Base-by-base conservation (phyloP, 768 basidiomycete species). In the Nevesoporus exiguus region DNA sequence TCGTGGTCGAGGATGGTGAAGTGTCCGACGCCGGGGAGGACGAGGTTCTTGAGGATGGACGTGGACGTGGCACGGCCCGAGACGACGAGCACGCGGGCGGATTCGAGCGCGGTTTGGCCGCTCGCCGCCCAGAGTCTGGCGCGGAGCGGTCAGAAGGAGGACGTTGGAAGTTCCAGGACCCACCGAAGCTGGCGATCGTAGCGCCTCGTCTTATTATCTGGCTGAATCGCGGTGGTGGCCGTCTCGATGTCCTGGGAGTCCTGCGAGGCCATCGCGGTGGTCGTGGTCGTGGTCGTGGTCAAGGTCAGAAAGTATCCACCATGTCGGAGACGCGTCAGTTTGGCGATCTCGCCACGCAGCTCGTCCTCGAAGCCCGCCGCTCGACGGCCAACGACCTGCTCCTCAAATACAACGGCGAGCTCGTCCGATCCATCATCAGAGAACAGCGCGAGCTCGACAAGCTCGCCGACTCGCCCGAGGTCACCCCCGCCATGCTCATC, bases 121-220 rank as follows among this genome's bases (percentile, higher is more conserved):
- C 88, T 83, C 2, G 91, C 83, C 11, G 95, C 96, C 96, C 96
- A 99, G 22, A 99, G 77, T 22, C 93, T 91, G 63, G 5, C 29
- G 19, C 34, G 15, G 11, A 39, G 10, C 37, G 40, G 54, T 10
- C 21, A 51, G 51, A 19, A 24, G 21, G 22, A 9, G 7, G 24
- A 7, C 29, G 4, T 6, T 25, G 27, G 9, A 19, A 0, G 11
- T 7, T 7, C 0, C 47, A 19, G 45, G 21, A 63, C 80, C 39
- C 55, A 93, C 93, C 95, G 80, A 33, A 98, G 81, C 72, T 99
- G 96, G 51, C 96, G 85, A 72, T 99, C 96, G 67, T 98, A 99
- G 43, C 92, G 82, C 43, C 93, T 81, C 2, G 92, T 86, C 71
- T 96, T 97, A 60, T 74, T 82, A 71, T 97, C 93, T 39, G 93